A percentile compares a stretch with the other conserved stretches of the same genome.
phyloP scores from a whole-genome alignment of 257 asterid species.

The Solanum megistacrolobum region DNA sequence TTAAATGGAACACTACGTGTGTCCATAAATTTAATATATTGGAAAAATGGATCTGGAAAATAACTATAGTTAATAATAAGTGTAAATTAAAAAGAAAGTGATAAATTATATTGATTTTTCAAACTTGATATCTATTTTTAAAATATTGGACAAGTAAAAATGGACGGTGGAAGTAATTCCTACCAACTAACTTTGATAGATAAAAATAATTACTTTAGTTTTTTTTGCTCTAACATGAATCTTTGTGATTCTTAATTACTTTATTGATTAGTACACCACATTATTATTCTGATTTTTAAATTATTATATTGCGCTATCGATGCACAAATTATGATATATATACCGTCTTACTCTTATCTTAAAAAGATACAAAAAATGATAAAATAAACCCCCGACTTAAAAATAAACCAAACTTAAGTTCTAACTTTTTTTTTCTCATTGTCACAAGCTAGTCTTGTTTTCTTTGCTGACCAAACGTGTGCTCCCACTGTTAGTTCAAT shows the following conservation, averaged over 20 bases:
- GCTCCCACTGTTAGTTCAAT: slow-evolving; percentile 23
- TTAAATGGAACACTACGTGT: background rate
- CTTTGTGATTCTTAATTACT: background rate
- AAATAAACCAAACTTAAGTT: background rate
- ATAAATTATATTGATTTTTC: background rate
- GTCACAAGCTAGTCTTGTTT: background rate
- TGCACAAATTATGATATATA: background rate
- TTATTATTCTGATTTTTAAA: background rate
- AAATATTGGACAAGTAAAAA: background rate
- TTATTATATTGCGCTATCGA: background rate
- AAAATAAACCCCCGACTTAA: too few species aligned
- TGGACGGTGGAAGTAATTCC: background rate
- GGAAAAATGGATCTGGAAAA: too few species aligned
- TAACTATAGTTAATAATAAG: background rate
- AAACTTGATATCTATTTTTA: background rate
- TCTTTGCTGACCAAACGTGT: slow-evolving; percentile 20
- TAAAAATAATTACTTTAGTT: too few species aligned
- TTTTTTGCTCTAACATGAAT: background rate
- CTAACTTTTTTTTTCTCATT: background rate
- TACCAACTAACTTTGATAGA: background rate
- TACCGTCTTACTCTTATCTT: background rate
- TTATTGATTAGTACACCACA: background rate
- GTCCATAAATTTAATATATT: too few species aligned
- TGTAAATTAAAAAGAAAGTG: background rate
- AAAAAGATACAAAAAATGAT: too few species aligned